Base-by-base conservation (phyloP, 768 basidiomycete genomes). In the Mycena crocata region DNA sequence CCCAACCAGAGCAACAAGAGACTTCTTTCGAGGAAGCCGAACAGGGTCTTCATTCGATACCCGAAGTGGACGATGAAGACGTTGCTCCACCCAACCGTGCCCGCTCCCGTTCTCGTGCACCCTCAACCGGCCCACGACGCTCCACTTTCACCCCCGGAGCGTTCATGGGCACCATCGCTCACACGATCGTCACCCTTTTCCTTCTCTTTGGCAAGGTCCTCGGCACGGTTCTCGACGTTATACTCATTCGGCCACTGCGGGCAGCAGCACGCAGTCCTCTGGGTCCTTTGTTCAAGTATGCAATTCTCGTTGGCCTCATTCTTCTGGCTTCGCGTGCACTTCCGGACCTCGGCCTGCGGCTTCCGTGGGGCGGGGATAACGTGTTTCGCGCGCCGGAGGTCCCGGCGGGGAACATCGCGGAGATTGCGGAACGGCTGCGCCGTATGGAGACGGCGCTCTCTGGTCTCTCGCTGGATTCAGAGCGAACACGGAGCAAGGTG, bases 321-420 rank as follows among this genome's bases (percentile, higher is more conserved):
- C 73, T 31, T 26, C 79, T 63, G 66, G 73, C 71, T 69, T 72
- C 40, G 42, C 85, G 68, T 75, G 84, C 64, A 72, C 73, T 73
- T 72, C 78, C 68, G 31, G 76, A 55, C 59, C 76, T 76, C 23
- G 72, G 74, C 23, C 70, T 76, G 64, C 74, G 69, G 23, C 46
- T 51, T 30, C 68, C 74, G 37, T 68, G 65, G 55, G 56, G 68
- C 60, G 66, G 31, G 59, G 72, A 5, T 75, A 35, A 70, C 3
- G 74, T 80, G 9, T 93, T 89, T 72, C 76, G 79, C 2, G 79
- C 88, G 0, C 89, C 92, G 0, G 85, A 86, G 13, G 75, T 81
- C 12, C 91, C 92, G 1, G 86, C 88, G 1, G 82, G 84, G n/a
- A 86, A 93, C 74, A 79, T 93, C 23, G 84, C 85, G 5, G 93